Evolutionary conservation across 1,284 basidiomycete genomes (phyloP), one percentile per base, ranked within the genome.

Genomic region (Sanghuangporus weigelae): DNA sequence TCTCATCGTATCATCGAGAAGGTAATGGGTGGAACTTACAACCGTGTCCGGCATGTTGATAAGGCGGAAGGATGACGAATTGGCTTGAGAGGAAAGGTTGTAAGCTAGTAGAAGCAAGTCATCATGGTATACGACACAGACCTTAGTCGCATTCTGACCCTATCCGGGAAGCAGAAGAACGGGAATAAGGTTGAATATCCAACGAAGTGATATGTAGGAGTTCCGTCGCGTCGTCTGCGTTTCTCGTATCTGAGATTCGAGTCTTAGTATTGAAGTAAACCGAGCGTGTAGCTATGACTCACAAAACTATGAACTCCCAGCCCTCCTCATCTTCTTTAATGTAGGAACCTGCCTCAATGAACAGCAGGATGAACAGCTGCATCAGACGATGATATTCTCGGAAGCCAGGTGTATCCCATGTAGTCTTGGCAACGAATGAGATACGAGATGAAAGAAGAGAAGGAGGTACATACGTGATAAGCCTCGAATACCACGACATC

Each of bases 281-380:
- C 35, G 16, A 19, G 44, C 14, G 44, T 21, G 8, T 12, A 53
- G 58, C 26, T 42, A 21, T 40, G 31, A 82, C 91, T 67, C 69
- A 93, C 89, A 95, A 73, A 1, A 91, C 78, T 53, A 86, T 81
- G 73, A 96, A 95, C 71, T 97, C 93, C 93, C 93, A 97, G 6
- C 81, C 80, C 48, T 95, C 90, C 73, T 95, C 92, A 26, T 89
- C 90, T 69, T 95, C 93, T 67, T 91, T 86, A 66, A 99, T 93
- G 75, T 95, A 98, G 35, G 91, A 94, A 6, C 95, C 95, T 7
- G 87, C 97, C 73, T 99, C 96, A 72, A 99, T 96, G 76, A 94
- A 98, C 7, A 99, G 79, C 49, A 97, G 76, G 63, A 97, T 93
- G 73, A 98, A 98, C 60, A 98, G 74, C 76, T 98, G 96, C 90